Base-by-base conservation (phyloP, 2,329 filamentous ascomycete species). In the Colletotrichum cordylinicola region DNA sequence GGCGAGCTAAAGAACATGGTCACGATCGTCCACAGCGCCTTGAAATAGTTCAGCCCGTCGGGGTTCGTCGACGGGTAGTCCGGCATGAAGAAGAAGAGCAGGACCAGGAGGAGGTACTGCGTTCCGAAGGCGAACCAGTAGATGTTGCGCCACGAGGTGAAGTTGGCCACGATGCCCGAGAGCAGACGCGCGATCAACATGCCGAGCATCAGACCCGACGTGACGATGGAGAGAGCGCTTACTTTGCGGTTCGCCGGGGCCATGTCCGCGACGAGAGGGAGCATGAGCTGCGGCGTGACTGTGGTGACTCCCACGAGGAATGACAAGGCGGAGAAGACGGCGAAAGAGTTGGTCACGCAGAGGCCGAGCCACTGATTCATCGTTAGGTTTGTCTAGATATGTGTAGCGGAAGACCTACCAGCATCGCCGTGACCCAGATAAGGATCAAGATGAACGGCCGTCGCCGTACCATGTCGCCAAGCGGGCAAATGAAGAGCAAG, bases 61-160 rank as follows among this genome's bases (percentile, higher is more conserved):
- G 91, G 92, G 80, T 96, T 96, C 6, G 94, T 94, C 2, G 91
- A 89, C 0, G 94, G 95, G 78, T 97, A 97, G 82, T 96, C 94
- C 0, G 94, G 94, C 93, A 97, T 93, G 83, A 92, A 94, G 60
- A 92, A 82, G 86, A 91, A 96, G 8, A 96, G 89, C 1, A 93
- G 84, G 8, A 86, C 78, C 72, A 93, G 90, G 77, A 96, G 92
- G 10, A 91, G 80, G 79, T 91, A 93, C 83, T 97, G 95, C 0
- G 94, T 86, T 0, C 88, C 94, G 7, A 96, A 90, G 0, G 93
- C 90, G 76, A 96, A 87, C 94, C 94, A 96, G 86, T 96, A 97
- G 9, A 96, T 92, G 74, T 91, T 91, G 29, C 95, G 89, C 95
- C 95, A 97, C 77, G 89, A 88, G 0, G 92, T 93, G 80, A 91